These are phyloP conservation scores for Colletotrichum cordylinicola DNA, from an alignment of 2,329 filamentous ascomycete genomes.

Conservation along the genomic window DNA sequence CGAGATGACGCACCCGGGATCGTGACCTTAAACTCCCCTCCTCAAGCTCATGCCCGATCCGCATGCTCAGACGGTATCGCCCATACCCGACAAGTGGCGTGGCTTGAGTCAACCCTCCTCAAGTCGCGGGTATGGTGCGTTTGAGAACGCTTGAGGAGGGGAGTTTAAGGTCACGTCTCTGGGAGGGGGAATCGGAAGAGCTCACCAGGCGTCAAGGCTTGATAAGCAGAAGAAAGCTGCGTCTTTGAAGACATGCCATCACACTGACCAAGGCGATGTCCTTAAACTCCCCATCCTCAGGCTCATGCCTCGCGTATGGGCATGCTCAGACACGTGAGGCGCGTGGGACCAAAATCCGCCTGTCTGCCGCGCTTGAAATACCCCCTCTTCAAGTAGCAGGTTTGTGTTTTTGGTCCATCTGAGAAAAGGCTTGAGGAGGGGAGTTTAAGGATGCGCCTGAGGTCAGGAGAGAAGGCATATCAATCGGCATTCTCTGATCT, in stretches of 20 bases:
- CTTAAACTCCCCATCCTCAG: not conserved
- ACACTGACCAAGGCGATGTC: not conserved
- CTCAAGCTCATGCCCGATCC: not conserved
- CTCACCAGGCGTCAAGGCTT: not conserved
- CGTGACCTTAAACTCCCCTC: not conserved
- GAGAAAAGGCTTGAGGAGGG: not conserved
- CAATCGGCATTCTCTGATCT: not conserved
- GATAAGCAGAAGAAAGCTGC: not conserved
- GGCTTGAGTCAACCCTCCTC: not conserved
- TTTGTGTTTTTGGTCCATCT: not conserved
- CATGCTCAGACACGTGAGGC: not conserved
- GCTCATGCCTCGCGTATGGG: not conserved
- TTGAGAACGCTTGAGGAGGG: not conserved
- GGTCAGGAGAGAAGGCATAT: not conserved
- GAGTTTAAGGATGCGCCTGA: not conserved
- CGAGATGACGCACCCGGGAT: not conserved
- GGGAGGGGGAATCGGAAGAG: accelerated
- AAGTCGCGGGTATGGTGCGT: not conserved
- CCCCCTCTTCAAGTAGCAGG: not conserved
- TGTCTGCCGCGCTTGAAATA: not conserved
- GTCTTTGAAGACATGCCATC: not conserved
- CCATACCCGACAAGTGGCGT: not conserved
- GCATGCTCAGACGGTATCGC: not conserved
- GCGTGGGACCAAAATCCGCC: not conserved
- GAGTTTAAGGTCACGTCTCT: not conserved